A percentile compares a stretch with the other conserved stretches of the same genome.
phyloP scores from a whole-genome alignment of 352 stramenopile genomes.

The Phytophthora boehmeriae region DNA sequence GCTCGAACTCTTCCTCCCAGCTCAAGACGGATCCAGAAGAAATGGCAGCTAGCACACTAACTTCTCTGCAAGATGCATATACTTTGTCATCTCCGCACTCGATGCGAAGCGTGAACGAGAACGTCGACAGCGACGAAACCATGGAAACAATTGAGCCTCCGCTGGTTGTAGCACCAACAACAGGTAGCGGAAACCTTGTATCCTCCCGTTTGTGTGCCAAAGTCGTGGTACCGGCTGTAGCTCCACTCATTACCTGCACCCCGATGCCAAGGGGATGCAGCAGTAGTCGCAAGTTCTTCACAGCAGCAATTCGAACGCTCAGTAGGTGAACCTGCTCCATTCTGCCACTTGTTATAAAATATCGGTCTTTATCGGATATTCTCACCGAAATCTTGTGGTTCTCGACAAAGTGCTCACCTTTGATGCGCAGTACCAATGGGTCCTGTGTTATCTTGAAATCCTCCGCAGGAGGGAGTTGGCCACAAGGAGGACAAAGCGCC shows the following conservation, averaged over 20 bases:
- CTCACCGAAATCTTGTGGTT: constrained; percentile 66
- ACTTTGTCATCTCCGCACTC: constrained; percentile 52
- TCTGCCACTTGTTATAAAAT: constrained; percentile 33
- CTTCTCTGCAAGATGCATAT: constrained; percentile 53
- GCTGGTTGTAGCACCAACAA: constrained; percentile 13
- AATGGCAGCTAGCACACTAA: constrained; percentile 40
- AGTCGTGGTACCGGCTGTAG: not conserved
- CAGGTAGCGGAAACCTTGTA: constrained; percentile 9
- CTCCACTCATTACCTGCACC: not conserved
- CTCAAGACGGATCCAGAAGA: constrained; percentile 36
- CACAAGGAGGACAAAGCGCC: constrained; percentile 49
- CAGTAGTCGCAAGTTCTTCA: constrained; percentile 53
- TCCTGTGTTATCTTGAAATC: constrained; percentile 11
- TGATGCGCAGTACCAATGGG: constrained; percentile 41
- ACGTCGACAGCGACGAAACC: constrained; percentile 28
- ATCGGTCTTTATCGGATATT: constrained; percentile 52
- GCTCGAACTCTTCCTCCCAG: constrained; percentile 75
- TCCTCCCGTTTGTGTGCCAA: constrained; percentile 40
- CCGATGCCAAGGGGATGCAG: constrained; percentile 35
- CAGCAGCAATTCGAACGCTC: constrained; percentile 49
- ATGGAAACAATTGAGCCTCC: constrained; percentile 15
- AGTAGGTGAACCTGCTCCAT: constrained; percentile 61
- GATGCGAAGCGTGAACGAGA: constrained; percentile 55
- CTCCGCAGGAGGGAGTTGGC: constrained; percentile 29
- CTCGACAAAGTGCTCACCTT: constrained; percentile 71